A percentile compares a stretch with the other conserved stretches of the same genome.
Evolutionary conservation across 257 asterid species (phyloP).

Genomic region (Voacanga thouarsii): DNA sequence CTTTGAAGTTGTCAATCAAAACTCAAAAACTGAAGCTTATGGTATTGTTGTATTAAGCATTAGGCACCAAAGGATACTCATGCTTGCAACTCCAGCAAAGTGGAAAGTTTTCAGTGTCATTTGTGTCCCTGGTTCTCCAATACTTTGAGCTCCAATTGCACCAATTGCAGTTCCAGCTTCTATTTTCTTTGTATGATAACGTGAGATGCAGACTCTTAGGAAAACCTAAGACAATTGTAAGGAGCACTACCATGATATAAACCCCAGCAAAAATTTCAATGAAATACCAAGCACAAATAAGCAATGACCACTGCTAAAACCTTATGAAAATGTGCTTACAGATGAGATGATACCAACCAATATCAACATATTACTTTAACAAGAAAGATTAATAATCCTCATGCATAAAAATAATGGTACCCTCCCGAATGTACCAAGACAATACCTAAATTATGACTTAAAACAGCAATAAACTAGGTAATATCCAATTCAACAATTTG

Average conservation of each 20-base stretch:
- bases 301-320: background rate
- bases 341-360: background rate
- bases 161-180: slow-evolving; percentile 94
- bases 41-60: slow-evolving; percentile 15
- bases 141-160: slow-evolving; percentile 95
- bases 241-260: background rate
- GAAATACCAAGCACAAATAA: slow-evolving; percentile 1
- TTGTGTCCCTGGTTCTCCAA: slow-evolving; percentile 98
- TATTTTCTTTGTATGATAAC: slow-evolving; percentile 69
- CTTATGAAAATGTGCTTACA: background rate
- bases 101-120: slow-evolving; percentile 98
- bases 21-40: slow-evolving; percentile 18
- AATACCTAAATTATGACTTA: background rate
- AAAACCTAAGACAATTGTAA: slow-evolving; percentile 55
- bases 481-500: background rate
- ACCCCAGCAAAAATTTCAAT: background rate
- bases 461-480: background rate
- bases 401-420: background rate
- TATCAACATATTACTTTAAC: background rate
- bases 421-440: background rate
- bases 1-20: slow-evolving; percentile 14
- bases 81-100: slow-evolving; percentile 99
- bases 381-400: background rate
- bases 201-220: slow-evolving; percentile 68
- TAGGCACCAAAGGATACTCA: slow-evolving; percentile 77